These are phyloP conservation scores for Cordyceps militaris DNA, from an alignment of 2,329 filamentous ascomycete species.

Conservation along the genomic window DNA sequence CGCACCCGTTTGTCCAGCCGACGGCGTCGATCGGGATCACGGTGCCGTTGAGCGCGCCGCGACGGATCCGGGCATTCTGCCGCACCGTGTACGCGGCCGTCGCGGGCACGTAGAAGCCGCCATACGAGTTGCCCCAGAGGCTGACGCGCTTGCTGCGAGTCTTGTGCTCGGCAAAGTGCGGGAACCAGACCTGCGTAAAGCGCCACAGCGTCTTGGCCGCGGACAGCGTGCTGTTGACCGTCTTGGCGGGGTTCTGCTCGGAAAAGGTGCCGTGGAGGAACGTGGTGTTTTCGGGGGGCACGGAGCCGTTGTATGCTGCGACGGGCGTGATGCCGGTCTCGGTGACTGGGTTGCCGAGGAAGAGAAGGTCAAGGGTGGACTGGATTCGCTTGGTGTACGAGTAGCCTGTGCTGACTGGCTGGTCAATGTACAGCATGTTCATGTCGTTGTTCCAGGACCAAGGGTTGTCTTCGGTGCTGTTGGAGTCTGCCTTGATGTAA, in stretches of 20 bases:
- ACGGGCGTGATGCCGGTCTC: constrained; percentile 34
- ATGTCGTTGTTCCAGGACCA: constrained; percentile 53
- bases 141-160: constrained; percentile 49
- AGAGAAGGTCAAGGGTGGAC: constrained; percentile 44
- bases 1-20: constrained; percentile 60
- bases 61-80: constrained; percentile 48
- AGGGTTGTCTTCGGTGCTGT: constrained; percentile 45
- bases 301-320: constrained; percentile 28
- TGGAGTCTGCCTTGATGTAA: constrained; percentile 38
- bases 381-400: constrained; percentile 56
- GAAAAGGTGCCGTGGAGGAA: constrained; percentile 27
- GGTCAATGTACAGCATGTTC: constrained; percentile 45
- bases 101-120: constrained; percentile 61
- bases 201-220: constrained; percentile 56
- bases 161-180: constrained; percentile 50
- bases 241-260: constrained; percentile 23
- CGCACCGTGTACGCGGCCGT: constrained; percentile 51
- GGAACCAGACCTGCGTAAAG: constrained; percentile 54
- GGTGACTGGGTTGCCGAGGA: constrained; percentile 35
- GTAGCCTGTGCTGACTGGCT: constrained; percentile 58
- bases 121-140: constrained; percentile 62
- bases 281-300: constrained; percentile 32
- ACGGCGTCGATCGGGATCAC: constrained; percentile 47
- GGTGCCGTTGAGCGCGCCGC: constrained; percentile 30
- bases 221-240: constrained; percentile 45